These are phyloP conservation scores for Aspergillus proliferans DNA, from an alignment of 2,329 filamentous ascomycete species.

Conservation along the genomic window DNA sequence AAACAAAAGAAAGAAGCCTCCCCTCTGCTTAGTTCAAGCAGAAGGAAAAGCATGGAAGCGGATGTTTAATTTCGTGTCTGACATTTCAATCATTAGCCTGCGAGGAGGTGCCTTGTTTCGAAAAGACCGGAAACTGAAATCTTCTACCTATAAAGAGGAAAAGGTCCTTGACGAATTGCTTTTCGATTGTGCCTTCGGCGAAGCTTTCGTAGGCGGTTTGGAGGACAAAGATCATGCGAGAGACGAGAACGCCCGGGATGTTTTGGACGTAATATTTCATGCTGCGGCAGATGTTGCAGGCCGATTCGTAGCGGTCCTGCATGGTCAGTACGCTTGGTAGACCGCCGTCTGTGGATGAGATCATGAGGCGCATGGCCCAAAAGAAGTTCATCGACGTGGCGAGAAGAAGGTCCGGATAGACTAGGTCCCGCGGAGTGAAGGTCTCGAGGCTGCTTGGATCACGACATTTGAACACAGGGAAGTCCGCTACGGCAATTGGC, in stretches of 20 bases:
- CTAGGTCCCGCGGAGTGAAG: slow-evolving; percentile 10
- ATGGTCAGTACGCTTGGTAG: slow-evolving; percentile 14
- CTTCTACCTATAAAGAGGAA: slow-evolving; percentile 18
- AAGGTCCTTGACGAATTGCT: slow-evolving; percentile 17
- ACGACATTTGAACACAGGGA: slow-evolving; percentile 17
- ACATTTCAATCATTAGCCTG: slow-evolving; percentile 2
- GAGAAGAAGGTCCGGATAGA: slow-evolving; percentile 20
- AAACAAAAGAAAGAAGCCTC: too few species aligned
- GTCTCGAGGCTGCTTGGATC: slow-evolving; percentile 15
- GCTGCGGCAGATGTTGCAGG: slow-evolving; percentile 26
- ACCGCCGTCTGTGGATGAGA: slow-evolving; percentile 16
- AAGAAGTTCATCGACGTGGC: slow-evolving; percentile 19
- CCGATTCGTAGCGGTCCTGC: slow-evolving; percentile 20
- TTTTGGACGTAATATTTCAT: slow-evolving; percentile 22
- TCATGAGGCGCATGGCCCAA: slow-evolving; percentile 20
- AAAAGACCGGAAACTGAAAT: slow-evolving; percentile 17
- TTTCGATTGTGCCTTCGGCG: slow-evolving; percentile 20
- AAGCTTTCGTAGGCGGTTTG: slow-evolving; percentile 22
- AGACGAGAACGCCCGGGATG: slow-evolving; percentile 20
- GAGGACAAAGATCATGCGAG: slow-evolving; percentile 24
- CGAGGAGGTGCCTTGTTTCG: slow-evolving; percentile 16
- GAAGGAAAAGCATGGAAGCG: too few species aligned
- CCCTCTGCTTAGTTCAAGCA: too few species aligned
- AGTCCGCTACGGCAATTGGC: slow-evolving; percentile 4
- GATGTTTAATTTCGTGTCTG: too few species aligned